phyloP scores from a whole-genome alignment of 2,329 filamentous ascomycete species.

The Elsinoe ampelina region DNA sequence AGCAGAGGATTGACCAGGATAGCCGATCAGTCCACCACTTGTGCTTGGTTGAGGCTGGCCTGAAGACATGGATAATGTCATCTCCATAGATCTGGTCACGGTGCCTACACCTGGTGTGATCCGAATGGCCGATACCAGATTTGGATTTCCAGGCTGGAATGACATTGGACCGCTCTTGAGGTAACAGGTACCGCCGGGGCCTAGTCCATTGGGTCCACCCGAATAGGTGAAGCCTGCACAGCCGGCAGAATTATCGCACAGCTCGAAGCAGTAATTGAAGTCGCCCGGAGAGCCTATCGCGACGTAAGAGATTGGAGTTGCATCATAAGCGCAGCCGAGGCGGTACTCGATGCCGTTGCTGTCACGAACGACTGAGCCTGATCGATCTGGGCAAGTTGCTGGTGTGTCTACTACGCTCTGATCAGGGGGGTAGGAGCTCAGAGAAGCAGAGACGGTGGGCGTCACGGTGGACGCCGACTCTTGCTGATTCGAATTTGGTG shows the following conservation, averaged over 20 bases:
- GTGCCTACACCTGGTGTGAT: neutral
- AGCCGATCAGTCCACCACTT: neutral
- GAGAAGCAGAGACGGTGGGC: neutral
- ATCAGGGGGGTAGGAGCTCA: neutral
- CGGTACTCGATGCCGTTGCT: conserved; percentile 9
- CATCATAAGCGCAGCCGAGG: neutral
- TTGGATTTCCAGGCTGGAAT: conserved; percentile 1
- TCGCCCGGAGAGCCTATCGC: neutral
- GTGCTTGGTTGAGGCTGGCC: neutral
- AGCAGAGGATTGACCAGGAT: neutral
- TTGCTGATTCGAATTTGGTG: neutral
- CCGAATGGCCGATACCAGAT: neutral
- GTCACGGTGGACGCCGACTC: neutral
- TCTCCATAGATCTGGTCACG: neutral
- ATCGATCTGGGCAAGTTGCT: neutral
- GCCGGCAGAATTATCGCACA: neutral
- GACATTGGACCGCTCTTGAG: neutral
- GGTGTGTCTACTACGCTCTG: neutral
- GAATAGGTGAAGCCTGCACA: conserved; percentile 12
- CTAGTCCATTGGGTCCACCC: neutral
- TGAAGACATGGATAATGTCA: conserved; percentile 8
- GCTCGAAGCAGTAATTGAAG: conserved; percentile 11
- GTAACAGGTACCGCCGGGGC: conserved; percentile 4
- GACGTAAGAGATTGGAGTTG: neutral
- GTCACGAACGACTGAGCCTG: neutral